These are phyloP conservation scores for Rhazya stricta DNA, from an alignment of 257 asterid genomes.

Conservation along the genomic window DNA sequence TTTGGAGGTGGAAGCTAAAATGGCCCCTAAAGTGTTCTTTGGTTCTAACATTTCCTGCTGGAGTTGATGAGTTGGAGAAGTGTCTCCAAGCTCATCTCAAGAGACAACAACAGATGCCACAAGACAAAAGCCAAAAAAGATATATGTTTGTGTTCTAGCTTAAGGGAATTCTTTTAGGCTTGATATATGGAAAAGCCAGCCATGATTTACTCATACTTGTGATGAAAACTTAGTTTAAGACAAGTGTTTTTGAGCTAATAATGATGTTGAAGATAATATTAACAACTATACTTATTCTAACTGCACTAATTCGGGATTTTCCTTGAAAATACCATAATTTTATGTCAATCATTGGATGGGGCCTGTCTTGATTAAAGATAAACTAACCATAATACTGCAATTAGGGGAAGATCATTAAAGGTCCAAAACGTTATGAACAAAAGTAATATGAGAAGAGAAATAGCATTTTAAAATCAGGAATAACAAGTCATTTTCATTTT, in stretches of 20 bases:
- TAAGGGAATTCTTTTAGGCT: constrained; percentile 26
- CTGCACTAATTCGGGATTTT: constrained; percentile 15
- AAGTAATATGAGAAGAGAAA: not conserved
- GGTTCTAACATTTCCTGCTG: constrained; percentile 2
- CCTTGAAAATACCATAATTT: constrained; percentile 21
- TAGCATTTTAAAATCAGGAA: not conserved
- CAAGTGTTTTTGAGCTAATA: constrained; percentile 21
- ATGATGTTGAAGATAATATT: constrained; percentile 44
- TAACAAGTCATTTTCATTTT: constrained; percentile 7
- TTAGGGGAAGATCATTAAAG: constrained; percentile 5
- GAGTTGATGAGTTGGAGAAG: constrained; percentile 43
- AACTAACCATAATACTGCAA: constrained; percentile 18
- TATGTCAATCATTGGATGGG: constrained; percentile 43
- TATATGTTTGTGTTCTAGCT: constrained; percentile 24
- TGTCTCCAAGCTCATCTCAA: constrained; percentile 46
- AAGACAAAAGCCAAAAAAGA: constrained; percentile 35
- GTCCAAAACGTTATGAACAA: not conserved
- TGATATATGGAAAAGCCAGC: constrained; percentile 47
- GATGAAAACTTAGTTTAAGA: constrained; percentile 15
- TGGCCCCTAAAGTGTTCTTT: constrained; percentile 6
- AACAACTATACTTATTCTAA: constrained; percentile 12
- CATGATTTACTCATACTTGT: constrained; percentile 51
- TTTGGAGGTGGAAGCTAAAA: constrained; percentile 5
- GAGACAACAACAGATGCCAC: constrained; percentile 37
- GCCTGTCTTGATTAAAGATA: constrained; percentile 12